These are phyloP conservation scores for Acanthamoeba royreba DNA, from an alignment of 208 protist genomes.

Conservation along the genomic window DNA sequence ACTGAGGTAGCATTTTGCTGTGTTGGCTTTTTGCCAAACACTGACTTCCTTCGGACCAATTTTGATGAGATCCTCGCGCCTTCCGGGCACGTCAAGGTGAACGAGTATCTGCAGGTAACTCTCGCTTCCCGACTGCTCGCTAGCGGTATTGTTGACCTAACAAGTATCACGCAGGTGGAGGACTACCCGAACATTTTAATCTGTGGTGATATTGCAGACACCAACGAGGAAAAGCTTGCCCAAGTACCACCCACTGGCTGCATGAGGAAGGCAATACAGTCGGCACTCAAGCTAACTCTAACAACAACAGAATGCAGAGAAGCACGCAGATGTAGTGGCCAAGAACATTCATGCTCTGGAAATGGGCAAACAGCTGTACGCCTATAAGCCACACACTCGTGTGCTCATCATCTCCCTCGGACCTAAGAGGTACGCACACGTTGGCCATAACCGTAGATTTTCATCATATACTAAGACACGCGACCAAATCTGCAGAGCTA, in stretches of 20 bases:
- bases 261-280: background rate
- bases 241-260: background rate
- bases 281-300: background rate
- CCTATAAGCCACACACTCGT: background rate
- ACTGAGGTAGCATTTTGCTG: background rate
- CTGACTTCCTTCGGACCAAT: background rate
- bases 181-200: background rate
- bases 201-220: background rate
- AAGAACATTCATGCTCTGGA: background rate
- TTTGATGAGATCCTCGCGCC: background rate
- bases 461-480: background rate
- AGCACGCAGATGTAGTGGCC: constrained; percentile 16
- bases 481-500: background rate
- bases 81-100: background rate
- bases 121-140: background rate
- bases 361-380: background rate
- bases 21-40: constrained; percentile 5
- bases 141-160: background rate
- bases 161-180: background rate
- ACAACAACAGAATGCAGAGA: background rate
- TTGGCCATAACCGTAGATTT: background rate
- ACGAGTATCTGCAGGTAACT: background rate
- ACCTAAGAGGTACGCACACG: background rate
- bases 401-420: background rate
- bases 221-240: background rate